phyloP scores from a whole-genome alignment of 2,329 filamentous ascomycete species.

The Pseudogymnoascus sp. region DNA sequence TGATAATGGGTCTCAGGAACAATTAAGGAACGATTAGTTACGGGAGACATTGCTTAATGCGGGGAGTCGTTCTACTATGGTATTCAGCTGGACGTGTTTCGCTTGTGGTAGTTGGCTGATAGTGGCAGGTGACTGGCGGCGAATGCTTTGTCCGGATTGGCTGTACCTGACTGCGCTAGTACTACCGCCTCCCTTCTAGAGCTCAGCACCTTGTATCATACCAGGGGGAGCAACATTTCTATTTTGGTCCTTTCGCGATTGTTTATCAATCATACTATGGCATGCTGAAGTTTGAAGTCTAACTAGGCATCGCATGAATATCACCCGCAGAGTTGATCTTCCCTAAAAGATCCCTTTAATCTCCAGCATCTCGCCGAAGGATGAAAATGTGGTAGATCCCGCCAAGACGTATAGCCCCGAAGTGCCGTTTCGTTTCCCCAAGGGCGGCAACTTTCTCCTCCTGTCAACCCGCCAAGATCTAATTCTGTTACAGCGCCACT shows the following conservation, averaged over 20 bases:
- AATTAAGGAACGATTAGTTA: too few relatives aligned
- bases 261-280: background rate
- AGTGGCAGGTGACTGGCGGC: constrained; percentile 1
- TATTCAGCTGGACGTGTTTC: background rate
- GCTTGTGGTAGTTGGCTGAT: background rate
- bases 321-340: background rate
- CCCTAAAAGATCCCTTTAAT: background rate
- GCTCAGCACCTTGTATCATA: background rate
- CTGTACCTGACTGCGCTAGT: background rate
- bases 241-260: background rate
- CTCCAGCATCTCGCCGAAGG: background rate
- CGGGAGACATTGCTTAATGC: background rate
- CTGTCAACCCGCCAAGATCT: background rate
- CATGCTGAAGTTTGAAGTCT: background rate
- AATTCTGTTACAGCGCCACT: background rate
- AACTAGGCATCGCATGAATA: background rate
- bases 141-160: background rate
- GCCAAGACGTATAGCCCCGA: background rate
- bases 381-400: background rate
- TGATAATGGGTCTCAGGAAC: background rate
- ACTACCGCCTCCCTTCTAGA: background rate
- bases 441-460: background rate
- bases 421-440: background rate
- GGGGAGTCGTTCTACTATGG: background rate
- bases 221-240: background rate